Base-by-base conservation (phyloP, 306 rosid species). In the Dryas drummondii region DNA sequence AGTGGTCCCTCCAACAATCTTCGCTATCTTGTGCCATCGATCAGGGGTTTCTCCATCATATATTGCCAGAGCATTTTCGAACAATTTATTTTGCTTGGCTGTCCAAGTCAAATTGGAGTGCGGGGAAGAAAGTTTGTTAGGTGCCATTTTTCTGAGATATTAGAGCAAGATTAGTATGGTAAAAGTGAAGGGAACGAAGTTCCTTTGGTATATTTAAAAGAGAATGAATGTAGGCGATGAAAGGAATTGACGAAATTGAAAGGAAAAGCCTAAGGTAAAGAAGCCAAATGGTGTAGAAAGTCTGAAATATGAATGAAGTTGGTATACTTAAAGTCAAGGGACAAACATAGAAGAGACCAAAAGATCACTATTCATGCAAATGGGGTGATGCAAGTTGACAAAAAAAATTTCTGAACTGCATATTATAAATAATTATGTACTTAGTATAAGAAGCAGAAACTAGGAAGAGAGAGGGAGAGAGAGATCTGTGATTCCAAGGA, bases 41-140 rank as follows among this genome's bases (percentile, higher is more conserved):
- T 87, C 89, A 42, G 90, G 82, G 32, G 85, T 82, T 78, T 87
- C 91, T 81, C 83, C 70, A 61, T 86, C 88, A 66, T 84, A 86
- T 45, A 89, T 81, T 42, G 97, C 94, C 73, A 91, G 80, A 53
- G 88, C 94, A 78, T 73, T 88, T 76, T 91, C 97, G 46, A 86
- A 87, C 80, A 77, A 52, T 79, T 86, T 85, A 76, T 88, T 84
- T 81, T 91, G 81, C 83, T 81, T 66, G 22, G 80, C 78, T 59
- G 90, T 87, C 94, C 94, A 91, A 67, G 74, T 76, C 17, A 70
- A 45, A 61, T 52, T 70, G 47, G 81, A 74, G 61, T 60, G 61
- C 46, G 85, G 66, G 41, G 81, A 77, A 59, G 84, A 68, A 66
- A 68, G 61, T 51, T 69, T 71, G 67, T 64, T 70, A 47, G 88